Evolutionary conservation across 306 rosid species (phyloP).

Genomic region (Dalbergia cultrata): DNA sequence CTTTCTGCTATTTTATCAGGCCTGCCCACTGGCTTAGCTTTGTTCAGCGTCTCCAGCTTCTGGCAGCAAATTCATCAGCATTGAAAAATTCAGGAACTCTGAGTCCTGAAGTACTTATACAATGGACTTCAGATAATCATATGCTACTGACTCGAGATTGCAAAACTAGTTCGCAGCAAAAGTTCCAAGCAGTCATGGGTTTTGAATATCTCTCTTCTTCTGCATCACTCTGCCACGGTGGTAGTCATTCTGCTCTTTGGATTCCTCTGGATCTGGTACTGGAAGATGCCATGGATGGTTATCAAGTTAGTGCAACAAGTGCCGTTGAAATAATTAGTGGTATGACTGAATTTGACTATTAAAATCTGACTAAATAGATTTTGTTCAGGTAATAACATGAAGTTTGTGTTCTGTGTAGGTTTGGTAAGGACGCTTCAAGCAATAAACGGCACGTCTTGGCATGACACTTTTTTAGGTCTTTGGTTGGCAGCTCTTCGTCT

Average conservation of each 20-base stretch:
- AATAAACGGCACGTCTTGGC: conserved; percentile 93
- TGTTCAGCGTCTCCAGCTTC: conserved; percentile 66
- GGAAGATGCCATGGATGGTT: conserved; percentile 99
- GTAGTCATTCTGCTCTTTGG: conserved; percentile 87
- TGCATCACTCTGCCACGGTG: conserved; percentile 78
- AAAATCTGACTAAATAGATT: conserved; percentile 35
- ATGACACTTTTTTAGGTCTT: conserved; percentile 90
- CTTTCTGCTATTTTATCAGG: conserved; percentile 62
- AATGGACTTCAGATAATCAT: conserved; percentile 64
- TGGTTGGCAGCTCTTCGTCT: conserved; percentile 97
- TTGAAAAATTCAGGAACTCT: conserved; percentile 76
- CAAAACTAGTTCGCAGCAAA: conserved; percentile 73
- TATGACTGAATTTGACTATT: conserved; percentile 46
- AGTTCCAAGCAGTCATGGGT: conserved; percentile 74
- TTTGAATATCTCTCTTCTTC: conserved; percentile 83
- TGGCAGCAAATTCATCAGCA: conserved; percentile 74
- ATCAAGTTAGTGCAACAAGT: conserved; percentile 90
- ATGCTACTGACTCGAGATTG: conserved; percentile 64
- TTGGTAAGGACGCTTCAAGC: conserved; percentile 90
- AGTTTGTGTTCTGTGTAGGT: conserved; percentile 65
- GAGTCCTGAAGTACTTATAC: conserved; percentile 66
- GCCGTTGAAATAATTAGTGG: conserved; percentile 84
- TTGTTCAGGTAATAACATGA: conserved; percentile 14
- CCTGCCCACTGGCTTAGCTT: conserved; percentile 78
- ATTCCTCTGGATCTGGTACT: conserved; percentile 92